Base-by-base conservation (phyloP, 371 early-diverging fungal species). In the Rhizopus sp. region DNA sequence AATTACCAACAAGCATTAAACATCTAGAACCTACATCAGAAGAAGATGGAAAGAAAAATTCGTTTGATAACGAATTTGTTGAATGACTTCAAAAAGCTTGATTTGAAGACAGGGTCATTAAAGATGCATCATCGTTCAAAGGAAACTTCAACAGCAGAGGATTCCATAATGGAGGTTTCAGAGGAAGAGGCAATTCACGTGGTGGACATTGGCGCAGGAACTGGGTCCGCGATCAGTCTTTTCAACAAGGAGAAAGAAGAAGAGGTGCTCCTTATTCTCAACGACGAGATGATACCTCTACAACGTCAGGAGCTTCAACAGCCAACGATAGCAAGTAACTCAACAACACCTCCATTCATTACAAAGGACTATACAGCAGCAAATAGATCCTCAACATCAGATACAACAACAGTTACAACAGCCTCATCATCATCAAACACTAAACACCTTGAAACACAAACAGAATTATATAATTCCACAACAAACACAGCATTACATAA, bases 1-100 rank as follows among this genome's bases (percentile, higher is more conserved):
- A 39, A 23, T 35, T 56, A 2, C 56, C 56, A 17, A 16, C 49
- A 29, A 56, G 47, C 30, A 8, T 56, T 31, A 56, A 39, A 56
- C 39, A 56, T 29, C 13, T 54, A 15, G 55, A 44, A 54, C 16
- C 23, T 3, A 13, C 53, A 31, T 3, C 10, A 45, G 34, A 42
- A 17, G 46, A 45, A 4, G 44, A 31, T 30, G 35, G 17, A 45
- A 54, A 42, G 34, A 33, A 10, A 12, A 54, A 54, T 16, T 3
- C 46, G 8, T 54, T 45, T 35, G 46, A 45, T 34, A 34, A 5
- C 6, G 45, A 45, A 8, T 53, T 53, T 32, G 31, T 53, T 32
- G 32, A 41, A 39, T 12, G n/a, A 41, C 12, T 53, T 32, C 31
- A 54, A 8, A 33, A 17, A 54, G 55, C 55, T n/a, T 30, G 30